Conservation (phyloP, 495 filamentous ascomycete species). For the Aspergillus ostianus region DNA sequence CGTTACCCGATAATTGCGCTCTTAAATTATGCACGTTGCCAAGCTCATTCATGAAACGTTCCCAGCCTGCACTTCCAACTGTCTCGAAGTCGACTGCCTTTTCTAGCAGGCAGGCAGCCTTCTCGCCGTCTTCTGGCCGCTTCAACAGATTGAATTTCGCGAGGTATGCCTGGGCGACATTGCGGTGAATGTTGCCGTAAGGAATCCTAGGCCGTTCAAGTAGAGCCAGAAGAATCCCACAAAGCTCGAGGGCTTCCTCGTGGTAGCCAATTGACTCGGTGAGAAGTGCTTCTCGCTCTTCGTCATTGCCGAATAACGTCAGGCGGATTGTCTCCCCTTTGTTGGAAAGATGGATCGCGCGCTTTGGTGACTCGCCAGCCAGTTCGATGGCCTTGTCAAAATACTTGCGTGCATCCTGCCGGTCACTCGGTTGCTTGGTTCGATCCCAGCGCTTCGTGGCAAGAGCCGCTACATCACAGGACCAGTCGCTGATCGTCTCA, state of each 20-base stretch:
- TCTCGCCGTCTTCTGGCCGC: not conserved
- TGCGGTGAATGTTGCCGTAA: conserved; percentile 8
- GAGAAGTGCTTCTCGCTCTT: not conserved
- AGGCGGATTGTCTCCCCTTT: conserved; percentile 2
- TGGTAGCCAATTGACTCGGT: conserved; percentile 4
- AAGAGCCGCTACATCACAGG: conserved; percentile 4
- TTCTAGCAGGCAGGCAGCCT: not conserved
- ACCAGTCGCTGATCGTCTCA: conserved; percentile 3
- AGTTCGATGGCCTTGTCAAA: conserved; percentile 9
- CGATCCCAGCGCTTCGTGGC: not conserved
- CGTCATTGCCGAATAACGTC: not conserved
- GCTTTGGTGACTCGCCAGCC: not conserved
- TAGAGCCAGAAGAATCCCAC: not conserved
- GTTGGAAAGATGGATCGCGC: conserved; percentile 5
- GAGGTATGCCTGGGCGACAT: conserved; percentile 1
- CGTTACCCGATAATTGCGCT: not conserved
- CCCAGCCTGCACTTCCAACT: not conserved
- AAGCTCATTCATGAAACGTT: conserved; percentile 2
- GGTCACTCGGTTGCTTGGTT: not conserved
- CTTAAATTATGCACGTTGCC: not conserved
- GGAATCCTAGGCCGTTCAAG: not conserved
- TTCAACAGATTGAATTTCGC: not conserved
- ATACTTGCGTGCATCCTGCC: not conserved
- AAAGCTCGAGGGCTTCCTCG: conserved; percentile 3
- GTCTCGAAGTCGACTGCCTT: conserved; percentile 5